A percentile compares a stretch with the other conserved stretches of the same genome.
phyloP scores from a whole-genome alignment of 2,329 filamentous ascomycete genomes.

The Pestalotiopsis sp. region DNA sequence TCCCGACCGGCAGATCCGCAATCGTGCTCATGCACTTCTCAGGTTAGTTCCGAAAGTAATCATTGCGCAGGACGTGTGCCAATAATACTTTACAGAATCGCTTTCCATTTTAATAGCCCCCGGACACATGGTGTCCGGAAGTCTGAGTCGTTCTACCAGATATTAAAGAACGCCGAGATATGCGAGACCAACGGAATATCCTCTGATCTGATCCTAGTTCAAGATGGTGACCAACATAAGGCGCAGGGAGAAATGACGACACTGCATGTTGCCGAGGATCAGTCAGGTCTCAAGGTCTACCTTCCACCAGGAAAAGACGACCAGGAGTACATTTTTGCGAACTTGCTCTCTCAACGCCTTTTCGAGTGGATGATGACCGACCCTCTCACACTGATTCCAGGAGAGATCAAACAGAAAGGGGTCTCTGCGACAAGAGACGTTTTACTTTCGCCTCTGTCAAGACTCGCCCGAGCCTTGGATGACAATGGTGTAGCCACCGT shows the following conservation, averaged over 20 bases:
- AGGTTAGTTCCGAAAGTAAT: too few relatives aligned
- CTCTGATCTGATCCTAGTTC: constrained; percentile 25
- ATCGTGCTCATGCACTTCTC: too few relatives aligned
- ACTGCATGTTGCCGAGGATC: constrained; percentile 16
- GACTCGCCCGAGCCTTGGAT: too few relatives aligned
- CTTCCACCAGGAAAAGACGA: constrained; percentile 28
- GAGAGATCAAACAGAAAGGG: too few relatives aligned
- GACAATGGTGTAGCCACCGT: too few relatives aligned
- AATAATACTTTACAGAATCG: constrained; percentile 23
- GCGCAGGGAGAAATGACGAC: constrained; percentile 21
- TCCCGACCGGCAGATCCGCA: too few relatives aligned
- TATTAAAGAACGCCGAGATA: constrained; percentile 22
- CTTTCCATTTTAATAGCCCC: constrained; percentile 28
- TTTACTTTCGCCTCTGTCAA: too few relatives aligned
- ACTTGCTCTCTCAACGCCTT: constrained; percentile 27
- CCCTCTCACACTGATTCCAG: too few relatives aligned
- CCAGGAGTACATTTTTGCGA: constrained; percentile 31
- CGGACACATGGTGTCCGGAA: constrained; percentile 13
- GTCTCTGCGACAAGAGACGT: too few relatives aligned
- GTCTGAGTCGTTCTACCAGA: constrained; percentile 20
- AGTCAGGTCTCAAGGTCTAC: constrained; percentile 24
- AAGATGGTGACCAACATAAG: constrained; percentile 22
- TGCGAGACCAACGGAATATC: constrained; percentile 33
- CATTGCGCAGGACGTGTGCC: too few relatives aligned
- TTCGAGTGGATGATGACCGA: constrained; percentile 35